A percentile compares a stretch with the other conserved stretches of the same genome.
phyloP scores from a whole-genome alignment of 2,329 filamentous ascomycete species.

The Fusarium pseudonygamai region DNA sequence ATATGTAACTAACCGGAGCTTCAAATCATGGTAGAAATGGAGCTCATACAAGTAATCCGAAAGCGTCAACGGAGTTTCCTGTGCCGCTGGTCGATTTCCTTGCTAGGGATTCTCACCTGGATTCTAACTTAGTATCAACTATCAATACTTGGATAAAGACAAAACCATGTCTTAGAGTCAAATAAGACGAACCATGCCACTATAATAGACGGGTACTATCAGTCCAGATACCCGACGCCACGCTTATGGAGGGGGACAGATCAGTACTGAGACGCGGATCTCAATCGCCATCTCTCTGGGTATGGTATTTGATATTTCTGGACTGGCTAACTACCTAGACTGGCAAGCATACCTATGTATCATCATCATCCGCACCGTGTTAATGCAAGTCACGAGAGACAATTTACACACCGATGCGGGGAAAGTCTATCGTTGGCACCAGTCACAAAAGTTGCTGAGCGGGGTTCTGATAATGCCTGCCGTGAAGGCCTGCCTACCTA shows the following conservation, averaged over 20 bases:
- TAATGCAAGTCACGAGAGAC: slow-evolving; percentile 28
- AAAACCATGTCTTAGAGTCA: slow-evolving; percentile 2
- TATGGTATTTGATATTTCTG: neutral
- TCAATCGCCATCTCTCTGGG: slow-evolving; percentile 24
- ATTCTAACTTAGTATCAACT: neutral
- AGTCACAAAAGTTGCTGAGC: slow-evolving; percentile 11
- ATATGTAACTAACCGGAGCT: neutral
- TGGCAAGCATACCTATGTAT: slow-evolving; percentile 1
- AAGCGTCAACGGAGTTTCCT: neutral
- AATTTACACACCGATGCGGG: slow-evolving; percentile 25
- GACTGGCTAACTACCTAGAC: slow-evolving; percentile 1
- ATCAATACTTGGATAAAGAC: neutral
- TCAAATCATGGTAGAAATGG: neutral
- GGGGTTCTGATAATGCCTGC: slow-evolving; percentile 15
- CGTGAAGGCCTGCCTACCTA: slow-evolving; percentile 4
- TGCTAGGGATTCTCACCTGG: neutral
- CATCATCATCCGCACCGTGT: slow-evolving; percentile 15
- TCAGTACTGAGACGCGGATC: slow-evolving; percentile 22
- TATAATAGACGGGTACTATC: neutral
- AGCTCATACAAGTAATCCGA: neutral
- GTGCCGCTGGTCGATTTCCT: neutral
- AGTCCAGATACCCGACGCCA: slow-evolving; percentile 30
- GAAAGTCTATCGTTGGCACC: slow-evolving; percentile 26
- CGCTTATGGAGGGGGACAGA: neutral
- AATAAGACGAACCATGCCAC: slow-evolving; percentile 15